These are phyloP conservation scores for Coemansia sp. DNA, from an alignment of 192 early-diverging fungal genomes.

Conservation along the genomic window DNA sequence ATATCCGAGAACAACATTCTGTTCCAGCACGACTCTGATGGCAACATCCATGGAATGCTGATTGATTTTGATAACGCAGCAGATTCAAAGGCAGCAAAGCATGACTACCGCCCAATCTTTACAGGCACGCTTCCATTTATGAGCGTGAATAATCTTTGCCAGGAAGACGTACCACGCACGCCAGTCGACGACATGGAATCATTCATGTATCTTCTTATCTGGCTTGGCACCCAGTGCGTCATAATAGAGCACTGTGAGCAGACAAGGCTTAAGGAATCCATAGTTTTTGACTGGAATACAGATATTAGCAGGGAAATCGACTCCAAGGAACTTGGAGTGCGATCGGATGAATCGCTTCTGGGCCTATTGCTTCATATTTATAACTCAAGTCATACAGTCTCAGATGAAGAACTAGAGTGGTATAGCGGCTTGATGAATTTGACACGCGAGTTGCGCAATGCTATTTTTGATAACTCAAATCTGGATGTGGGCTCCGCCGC, in stretches of 20 bases:
- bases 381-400: no score
- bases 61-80: constrained; percentile 28
- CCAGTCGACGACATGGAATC: constrained; percentile 1
- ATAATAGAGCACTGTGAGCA: not conserved
- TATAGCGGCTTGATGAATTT: no score
- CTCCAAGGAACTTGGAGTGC: no score
- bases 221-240: not conserved
- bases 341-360: no score
- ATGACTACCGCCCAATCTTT: not conserved
- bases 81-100: not conserved
- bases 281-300: no score
- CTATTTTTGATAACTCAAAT: no score
- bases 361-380: no score
- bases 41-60: constrained; percentile 11
- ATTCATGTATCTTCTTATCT: not conserved
- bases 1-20: constrained; percentile 26
- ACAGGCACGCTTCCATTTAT: constrained; percentile 22
- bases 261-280: no score
- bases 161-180: not conserved
- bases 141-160: constrained; percentile 27
- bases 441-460: no score
- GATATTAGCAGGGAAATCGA: no score
- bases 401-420: no score
- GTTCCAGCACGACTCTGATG: not conserved
- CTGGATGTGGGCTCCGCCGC: no score